Percentiles rank a stretch among this genome's conserved stretches.
Conservation (phyloP, 148 eudicot species). For the Tetragonia tetragonoides region DNA sequence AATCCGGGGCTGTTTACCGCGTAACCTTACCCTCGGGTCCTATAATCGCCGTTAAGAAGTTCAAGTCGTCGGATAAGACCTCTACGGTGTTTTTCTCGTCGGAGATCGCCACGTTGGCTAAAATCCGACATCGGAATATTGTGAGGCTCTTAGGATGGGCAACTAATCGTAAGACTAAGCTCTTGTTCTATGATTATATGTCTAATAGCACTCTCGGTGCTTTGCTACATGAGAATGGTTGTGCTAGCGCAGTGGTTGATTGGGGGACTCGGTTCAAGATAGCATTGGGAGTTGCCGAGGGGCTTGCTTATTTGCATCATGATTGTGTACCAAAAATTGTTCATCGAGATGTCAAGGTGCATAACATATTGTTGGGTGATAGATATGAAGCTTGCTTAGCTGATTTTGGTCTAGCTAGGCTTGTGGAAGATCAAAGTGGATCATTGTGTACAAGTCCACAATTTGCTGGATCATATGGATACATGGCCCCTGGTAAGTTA, state of each 20-base stretch:
- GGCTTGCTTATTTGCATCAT: conserved; percentile 82
- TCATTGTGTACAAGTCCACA: conserved; percentile 60
- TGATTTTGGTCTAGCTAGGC: conserved; percentile 86
- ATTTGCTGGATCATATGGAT: conserved; percentile 88
- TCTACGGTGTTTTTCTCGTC: conserved; percentile 68
- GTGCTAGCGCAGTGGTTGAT: conserved; percentile 36
- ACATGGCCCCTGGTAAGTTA: conserved; percentile 86
- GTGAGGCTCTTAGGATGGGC: conserved; percentile 82
- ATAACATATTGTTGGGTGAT: conserved; percentile 80
- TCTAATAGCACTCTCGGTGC: conserved; percentile 65
- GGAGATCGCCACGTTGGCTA: conserved; percentile 69
- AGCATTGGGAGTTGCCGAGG: conserved; percentile 83
- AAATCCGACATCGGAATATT: conserved; percentile 80
- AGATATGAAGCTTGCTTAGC: conserved; percentile 79
- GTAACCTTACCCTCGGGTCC: conserved; percentile 40
- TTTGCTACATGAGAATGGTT: conserved; percentile 54
- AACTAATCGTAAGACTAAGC: conserved; percentile 58
- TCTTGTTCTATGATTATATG: conserved; percentile 72
- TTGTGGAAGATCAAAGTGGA: conserved; percentile 57
- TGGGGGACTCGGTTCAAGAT: conserved; percentile 81
- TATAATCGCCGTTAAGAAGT: conserved; percentile 63
- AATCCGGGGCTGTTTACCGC: conserved; percentile 60
- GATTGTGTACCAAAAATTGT: conserved; percentile 80
- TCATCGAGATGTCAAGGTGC: conserved; percentile 83
- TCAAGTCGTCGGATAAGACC: conserved; percentile 50